Percentiles rank a stretch among this genome's conserved stretches.
Conservation (phyloP, 1,284 basidiomycete species). For the Thelephora terrestris region DNA sequence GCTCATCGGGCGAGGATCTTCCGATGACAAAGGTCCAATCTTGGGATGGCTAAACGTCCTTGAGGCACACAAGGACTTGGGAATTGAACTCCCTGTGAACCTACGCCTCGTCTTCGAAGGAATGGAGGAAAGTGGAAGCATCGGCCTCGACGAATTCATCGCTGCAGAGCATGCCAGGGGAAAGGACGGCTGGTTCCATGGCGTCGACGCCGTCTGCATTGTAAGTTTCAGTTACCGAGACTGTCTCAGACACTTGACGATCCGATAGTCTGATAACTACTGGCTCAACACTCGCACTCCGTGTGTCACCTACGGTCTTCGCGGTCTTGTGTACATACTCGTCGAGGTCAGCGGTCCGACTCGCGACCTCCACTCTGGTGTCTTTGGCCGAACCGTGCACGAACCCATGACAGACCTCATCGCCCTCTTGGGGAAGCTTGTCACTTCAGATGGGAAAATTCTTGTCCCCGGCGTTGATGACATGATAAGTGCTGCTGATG, state of each 20-base stretch:
- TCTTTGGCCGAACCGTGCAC: conserved; percentile 82
- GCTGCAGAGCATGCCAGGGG: conserved; percentile 62
- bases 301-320: conserved; percentile 68
- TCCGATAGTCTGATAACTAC: conserved; percentile 73
- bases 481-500: conserved; percentile 70
- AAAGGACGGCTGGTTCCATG: conserved; percentile 72
- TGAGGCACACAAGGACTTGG: conserved; percentile 73
- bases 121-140: conserved; percentile 96
- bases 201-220: conserved; percentile 94
- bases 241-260: neutral
- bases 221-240: conserved; percentile 33
- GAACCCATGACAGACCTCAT: conserved; percentile 85
- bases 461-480: conserved; percentile 89
- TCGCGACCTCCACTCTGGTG: conserved; percentile 88
- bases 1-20: conserved; percentile 83
- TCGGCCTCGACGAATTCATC: conserved; percentile 90
- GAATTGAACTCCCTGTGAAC: conserved; percentile 85
- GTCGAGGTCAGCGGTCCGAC: conserved; percentile 78
- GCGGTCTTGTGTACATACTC: conserved; percentile 88
- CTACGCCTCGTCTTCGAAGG: conserved; percentile 94
- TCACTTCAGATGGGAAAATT: conserved; percentile 76
- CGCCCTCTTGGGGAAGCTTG: conserved; percentile 77
- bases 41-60: conserved; percentile 94
- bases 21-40: conserved; percentile 91
- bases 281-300: conserved; percentile 78